Evolutionary conservation across 2,329 filamentous ascomycete genomes (phyloP), one percentile per base, ranked within the genome.

Genomic region (Diaporthe sp.): DNA sequence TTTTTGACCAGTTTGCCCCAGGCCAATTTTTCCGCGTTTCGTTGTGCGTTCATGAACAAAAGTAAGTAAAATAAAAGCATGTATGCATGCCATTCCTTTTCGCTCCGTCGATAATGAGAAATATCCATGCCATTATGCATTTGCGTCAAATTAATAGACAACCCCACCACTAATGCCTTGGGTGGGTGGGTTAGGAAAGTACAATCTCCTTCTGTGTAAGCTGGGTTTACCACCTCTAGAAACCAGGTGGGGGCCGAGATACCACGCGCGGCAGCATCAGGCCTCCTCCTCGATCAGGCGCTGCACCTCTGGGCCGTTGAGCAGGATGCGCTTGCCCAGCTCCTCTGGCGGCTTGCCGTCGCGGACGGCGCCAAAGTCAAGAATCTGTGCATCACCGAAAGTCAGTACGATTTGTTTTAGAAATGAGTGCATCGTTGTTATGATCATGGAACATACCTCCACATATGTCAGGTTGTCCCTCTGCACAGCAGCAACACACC

Each of bases 401-500:
- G 80, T 88, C 58, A 50, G 47, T 15, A 13, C 19, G n/a, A 9
- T 27, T 1, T 1, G 44, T 3, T 6, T 19, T 5, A 1, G 17
- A 8, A 35, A 25, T 3, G 9, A 35, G 12, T 17, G 27, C 19
- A n/a, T 17, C 19, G 19, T 17, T 5, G 5, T 50, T 35, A 73
- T 76, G 70, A 68, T 61, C 25, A 42, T 63, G 2, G n/a, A 50
- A 50, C 92, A 86, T 83, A 98, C 97, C 91, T 99, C 97, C 74
- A 99, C 95, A 83, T 97, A 99, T 27, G 97, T 99, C 79, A 98
- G 85, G 79, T 92, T 93, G 77, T 98, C 95, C 72, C 97, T 91
- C 86, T 99, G 97, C 73, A 99, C 97, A 58, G 97, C 97, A 75
- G 97, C 97, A 73, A 99, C 97, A 82, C 97, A 99, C 82, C 96